These are phyloP conservation scores for Epichloe coenophiala DNA, from an alignment of 2,329 filamentous ascomycete genomes.

Conservation along the genomic window DNA sequence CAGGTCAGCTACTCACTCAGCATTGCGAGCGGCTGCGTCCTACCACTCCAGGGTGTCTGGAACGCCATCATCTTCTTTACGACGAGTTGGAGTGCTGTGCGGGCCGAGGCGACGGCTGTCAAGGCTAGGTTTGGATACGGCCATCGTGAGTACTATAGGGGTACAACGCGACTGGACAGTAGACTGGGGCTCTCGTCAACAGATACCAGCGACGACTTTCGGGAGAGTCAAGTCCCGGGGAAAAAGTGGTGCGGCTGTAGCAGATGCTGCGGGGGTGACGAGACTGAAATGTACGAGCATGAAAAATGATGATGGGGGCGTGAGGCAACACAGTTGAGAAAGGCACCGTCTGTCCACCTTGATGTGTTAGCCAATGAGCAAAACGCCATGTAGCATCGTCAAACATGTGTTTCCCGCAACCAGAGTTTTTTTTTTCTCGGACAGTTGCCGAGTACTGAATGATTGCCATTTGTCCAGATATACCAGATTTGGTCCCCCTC, in stretches of 20 bases:
- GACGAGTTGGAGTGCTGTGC: conserved; percentile 37
- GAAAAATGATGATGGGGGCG: not conserved
- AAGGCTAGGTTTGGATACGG: conserved; percentile 8
- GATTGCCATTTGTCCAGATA: not conserved
- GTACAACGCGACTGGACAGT: conserved; percentile 15
- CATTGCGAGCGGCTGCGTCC: conserved; percentile 53
- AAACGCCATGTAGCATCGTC: too few species aligned
- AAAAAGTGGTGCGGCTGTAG: not conserved
- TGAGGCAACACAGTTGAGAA: not conserved
- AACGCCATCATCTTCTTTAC: conserved; percentile 65
- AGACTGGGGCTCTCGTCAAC: conserved; percentile 9
- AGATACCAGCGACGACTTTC: not conserved
- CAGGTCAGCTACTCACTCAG: conserved; percentile 49
- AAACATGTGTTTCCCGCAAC: not conserved
- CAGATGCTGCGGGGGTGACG: not conserved
- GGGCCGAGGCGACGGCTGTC: conserved; percentile 12
- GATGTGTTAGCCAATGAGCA: too few species aligned
- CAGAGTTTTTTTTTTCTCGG: not conserved
- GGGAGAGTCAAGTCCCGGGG: not conserved
- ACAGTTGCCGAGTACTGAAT: not conserved
- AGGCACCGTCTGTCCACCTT: too few species aligned
- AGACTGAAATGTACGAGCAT: not conserved
- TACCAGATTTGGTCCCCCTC: too few species aligned
- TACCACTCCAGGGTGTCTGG: conserved; percentile 70
- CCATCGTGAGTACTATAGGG: conserved; percentile 3